Conservation (phyloP, 306 rosid genomes). For the Prunus campanulata region DNA sequence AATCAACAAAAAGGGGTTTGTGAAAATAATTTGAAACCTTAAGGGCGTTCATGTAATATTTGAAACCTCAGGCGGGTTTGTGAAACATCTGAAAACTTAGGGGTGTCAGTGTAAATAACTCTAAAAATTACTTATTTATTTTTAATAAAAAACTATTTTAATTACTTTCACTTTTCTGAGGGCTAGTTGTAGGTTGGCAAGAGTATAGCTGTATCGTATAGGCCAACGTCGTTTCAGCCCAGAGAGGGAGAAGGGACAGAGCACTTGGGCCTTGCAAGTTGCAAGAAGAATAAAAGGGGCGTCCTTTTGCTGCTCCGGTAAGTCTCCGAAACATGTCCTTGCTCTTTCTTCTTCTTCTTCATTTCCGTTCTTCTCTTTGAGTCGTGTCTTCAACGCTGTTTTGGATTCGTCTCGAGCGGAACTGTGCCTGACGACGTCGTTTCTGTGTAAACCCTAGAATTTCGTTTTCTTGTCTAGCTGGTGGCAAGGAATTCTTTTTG, state of each 20-base stretch:
- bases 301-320: slow-evolving; percentile 4
- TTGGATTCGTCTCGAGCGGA: background rate
- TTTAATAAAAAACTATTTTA: background rate
- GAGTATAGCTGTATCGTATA: background rate
- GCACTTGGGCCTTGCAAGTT: background rate
- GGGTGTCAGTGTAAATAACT: too few relatives aligned
- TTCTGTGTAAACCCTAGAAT: slow-evolving; percentile 7
- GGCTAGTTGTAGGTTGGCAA: background rate
- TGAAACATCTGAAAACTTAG: too few relatives aligned
- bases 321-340: background rate
- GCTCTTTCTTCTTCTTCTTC: background rate
- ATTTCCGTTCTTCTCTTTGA: background rate
- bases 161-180: background rate
- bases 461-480: background rate
- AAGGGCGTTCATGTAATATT: too few relatives aligned
- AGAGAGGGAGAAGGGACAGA: background rate
- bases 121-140: too few relatives aligned
- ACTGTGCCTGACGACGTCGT: background rate
- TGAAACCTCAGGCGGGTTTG: too few relatives aligned
- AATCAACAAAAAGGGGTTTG: too few relatives aligned
- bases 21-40: too few relatives aligned
- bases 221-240: slow-evolving; percentile 1
- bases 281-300: background rate
- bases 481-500: background rate
- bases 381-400: background rate